Base-by-base conservation (phyloP, 805 yeast species). In the Hanseniaspora valbyensis region DNA sequence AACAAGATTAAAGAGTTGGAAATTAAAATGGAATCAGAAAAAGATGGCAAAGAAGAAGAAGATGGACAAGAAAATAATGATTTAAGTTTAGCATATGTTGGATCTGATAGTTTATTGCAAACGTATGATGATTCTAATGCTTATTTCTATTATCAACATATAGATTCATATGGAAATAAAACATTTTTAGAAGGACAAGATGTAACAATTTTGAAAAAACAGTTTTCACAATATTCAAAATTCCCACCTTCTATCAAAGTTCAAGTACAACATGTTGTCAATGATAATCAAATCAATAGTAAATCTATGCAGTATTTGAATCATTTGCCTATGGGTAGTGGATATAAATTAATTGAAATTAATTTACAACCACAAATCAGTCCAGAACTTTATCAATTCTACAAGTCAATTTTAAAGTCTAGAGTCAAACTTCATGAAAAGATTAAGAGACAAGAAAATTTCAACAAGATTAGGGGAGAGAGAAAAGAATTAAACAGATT, bases 271-370 rank as follows among this genome's bases (percentile, higher is more conserved):
- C 81, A 80, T 60, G 75, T 90, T 34, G 74, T 69, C 43, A 75
- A 74, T 59, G 94, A 83, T 33, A 75, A 75, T 22, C 49, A 44
- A 21, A 29, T 50, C 9, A 44, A 40, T 42, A 32, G 24, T n/a
- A 25, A 44, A 8, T 26, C 45, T 7, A 44, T 44, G 29, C 44
- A 87, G 63, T 87, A 83, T 62, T 66, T 92, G 52, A 73, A 83
- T 0, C 90, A 90, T 63, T 65, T 88, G 21, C 96, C 98, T 0
- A 62, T 77, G 26, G 96, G 96, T 1, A 82, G 95, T 0, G 83
- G 82, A 48, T 64, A 90, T 39, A 94, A 88, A 10, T 79, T 85
- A 55, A 61, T 92, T 50, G 97, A 92, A 58, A 75, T 95, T 46
- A 81, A 86, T 61, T 90, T 97, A 97, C 59, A 48, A 16, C 44